Percentiles rank a stretch among this genome's conserved stretches.
Evolutionary conservation across 1,284 basidiomycete genomes (phyloP).

Genomic region (Flammula alnicola): DNA sequence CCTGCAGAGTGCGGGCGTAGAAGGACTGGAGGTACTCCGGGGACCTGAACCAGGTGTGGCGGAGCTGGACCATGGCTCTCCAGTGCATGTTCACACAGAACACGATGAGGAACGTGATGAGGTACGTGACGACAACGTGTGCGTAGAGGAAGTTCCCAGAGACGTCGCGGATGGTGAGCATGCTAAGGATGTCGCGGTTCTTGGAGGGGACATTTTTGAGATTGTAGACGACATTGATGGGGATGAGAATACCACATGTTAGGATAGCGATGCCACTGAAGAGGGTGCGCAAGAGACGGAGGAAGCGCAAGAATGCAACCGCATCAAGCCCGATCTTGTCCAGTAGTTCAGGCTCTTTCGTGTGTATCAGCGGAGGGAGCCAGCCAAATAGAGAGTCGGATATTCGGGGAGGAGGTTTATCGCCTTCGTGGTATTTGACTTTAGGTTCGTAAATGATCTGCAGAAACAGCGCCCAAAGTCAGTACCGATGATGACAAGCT

Average conservation of each 20-base stretch:
- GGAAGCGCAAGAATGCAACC: conserved; percentile 90
- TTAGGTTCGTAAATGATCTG: conserved; percentile 81
- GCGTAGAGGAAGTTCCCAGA: conserved; percentile 69
- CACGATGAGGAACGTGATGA: conserved; percentile 71
- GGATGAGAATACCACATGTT: conserved; percentile 78
- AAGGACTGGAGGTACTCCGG: conserved; percentile 77
- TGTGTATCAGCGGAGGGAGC: conserved; percentile 85
- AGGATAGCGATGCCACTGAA: conserved; percentile 74
- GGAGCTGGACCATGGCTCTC: conserved; percentile 71
- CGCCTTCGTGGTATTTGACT: conserved; percentile 84
- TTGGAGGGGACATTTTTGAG: conserved; percentile 56
- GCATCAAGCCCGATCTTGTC: conserved; percentile 95
- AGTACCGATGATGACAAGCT: background rate
- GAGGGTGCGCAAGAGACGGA: conserved; percentile 83
- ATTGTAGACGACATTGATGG: conserved; percentile 75
- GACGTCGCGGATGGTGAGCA: conserved; percentile 82
- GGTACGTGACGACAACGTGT: conserved; percentile 77
- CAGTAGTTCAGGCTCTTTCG: conserved; percentile 87
- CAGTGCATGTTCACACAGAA: conserved; percentile 74
- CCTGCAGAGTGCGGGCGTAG: conserved; percentile 79
- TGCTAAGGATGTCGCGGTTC: conserved; percentile 66
- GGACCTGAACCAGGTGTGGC: conserved; percentile 75
- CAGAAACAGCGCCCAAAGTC: conserved; percentile 4
- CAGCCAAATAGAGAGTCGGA: conserved; percentile 85
- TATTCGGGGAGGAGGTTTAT: conserved; percentile 81